These are phyloP conservation scores for Neofusicoccum sp. DNA, from an alignment of 2,329 filamentous ascomycete genomes.

Conservation along the genomic window DNA sequence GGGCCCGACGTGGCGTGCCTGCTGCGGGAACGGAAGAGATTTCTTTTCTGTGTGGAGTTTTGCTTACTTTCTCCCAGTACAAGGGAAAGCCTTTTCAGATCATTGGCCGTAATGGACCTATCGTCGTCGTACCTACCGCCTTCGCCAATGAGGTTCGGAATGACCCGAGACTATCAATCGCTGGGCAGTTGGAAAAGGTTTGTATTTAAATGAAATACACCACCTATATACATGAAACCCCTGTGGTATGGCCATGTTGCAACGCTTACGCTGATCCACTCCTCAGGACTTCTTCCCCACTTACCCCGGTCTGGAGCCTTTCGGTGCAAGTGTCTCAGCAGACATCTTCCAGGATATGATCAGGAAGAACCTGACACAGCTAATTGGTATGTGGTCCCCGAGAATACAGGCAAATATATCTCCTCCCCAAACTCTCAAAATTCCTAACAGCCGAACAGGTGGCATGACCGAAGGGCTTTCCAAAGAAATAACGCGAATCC, in stretches of 20 bases:
- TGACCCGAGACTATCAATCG: neutral
- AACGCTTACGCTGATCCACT: no score
- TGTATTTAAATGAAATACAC: neutral
- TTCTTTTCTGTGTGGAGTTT: neutral
- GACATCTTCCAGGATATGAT: slow-evolving; percentile 1
- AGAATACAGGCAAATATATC: no score
- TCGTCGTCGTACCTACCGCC: neutral
- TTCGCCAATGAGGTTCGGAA: neutral
- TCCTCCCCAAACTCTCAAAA: neutral
- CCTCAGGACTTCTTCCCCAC: neutral
- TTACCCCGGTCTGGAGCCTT: slow-evolving; percentile 1
- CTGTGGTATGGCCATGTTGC: no score
- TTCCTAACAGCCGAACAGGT: neutral
- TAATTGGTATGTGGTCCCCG: neutral
- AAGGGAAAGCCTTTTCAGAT: neutral
- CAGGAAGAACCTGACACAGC: neutral
- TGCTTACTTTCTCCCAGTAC: neutral
- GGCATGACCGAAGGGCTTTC: neutral
- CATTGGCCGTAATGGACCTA: neutral
- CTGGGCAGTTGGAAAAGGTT: slow-evolving; percentile 2
- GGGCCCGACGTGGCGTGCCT: no score
- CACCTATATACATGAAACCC: neutral
- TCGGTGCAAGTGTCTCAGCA: neutral
- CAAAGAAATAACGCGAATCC: neutral
- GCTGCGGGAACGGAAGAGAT: no score